Evolutionary conservation across 495 filamentous ascomycete genomes (phyloP).

Genomic region (Penicillium egyptiacum): DNA sequence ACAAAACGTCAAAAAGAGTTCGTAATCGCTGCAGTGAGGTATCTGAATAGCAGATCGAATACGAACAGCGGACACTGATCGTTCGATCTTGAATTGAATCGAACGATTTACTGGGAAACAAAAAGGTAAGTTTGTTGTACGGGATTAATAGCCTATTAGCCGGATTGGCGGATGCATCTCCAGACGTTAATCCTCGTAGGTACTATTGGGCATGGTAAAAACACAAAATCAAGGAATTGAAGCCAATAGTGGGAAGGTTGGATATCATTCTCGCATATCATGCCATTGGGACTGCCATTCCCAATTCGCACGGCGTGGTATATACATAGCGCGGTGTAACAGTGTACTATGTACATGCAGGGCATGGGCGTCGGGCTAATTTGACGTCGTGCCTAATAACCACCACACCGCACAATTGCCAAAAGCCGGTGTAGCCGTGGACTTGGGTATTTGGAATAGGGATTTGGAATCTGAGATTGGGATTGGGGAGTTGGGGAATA

Average conservation of each 20-base stretch:
- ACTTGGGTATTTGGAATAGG: background rate
- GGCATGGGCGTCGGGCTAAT: constrained; percentile 3
- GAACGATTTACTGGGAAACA: background rate
- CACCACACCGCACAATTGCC: constrained; percentile 7
- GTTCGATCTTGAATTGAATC: background rate
- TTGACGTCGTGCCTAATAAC: background rate
- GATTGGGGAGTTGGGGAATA: background rate
- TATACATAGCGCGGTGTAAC: constrained; percentile 15
- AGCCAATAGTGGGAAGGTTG: background rate
- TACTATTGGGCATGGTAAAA: background rate
- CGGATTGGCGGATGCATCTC: background rate
- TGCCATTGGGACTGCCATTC: background rate
- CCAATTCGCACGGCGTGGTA: constrained; percentile 10
- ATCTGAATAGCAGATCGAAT: background rate
- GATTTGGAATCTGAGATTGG: background rate
- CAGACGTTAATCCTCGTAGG: background rate
- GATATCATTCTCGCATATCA: background rate
- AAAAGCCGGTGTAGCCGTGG: constrained; percentile 4
- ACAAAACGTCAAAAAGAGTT: background rate
- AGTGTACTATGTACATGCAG: background rate
- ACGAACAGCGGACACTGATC: background rate
- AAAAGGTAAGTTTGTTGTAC: background rate
- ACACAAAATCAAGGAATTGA: background rate
- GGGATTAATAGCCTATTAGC: background rate
- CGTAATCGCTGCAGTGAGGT: background rate